Evolutionary conservation across 352 stramenopile species (phyloP).

Genomic region (Pythium folliculosum): DNA sequence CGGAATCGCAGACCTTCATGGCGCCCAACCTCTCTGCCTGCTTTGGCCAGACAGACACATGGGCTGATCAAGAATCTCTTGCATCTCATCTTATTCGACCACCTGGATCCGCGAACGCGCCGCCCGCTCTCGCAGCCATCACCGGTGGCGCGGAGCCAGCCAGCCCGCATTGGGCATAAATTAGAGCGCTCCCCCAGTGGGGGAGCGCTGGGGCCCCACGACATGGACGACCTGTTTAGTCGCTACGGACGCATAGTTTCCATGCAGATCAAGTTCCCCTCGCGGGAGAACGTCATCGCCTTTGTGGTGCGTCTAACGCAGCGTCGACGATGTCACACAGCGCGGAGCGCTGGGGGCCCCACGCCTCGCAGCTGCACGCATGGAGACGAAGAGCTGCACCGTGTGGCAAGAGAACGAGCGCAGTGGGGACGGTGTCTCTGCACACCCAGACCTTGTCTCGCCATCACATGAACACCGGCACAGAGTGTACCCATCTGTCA

Average conservation of each 20-base stretch:
- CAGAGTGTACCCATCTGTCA: neutral
- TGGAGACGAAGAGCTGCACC: neutral
- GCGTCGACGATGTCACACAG: no score
- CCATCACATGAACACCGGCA: neutral
- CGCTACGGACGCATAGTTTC: constrained; percentile 48
- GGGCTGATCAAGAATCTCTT: neutral
- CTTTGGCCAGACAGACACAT: neutral
- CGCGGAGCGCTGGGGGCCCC: no score
- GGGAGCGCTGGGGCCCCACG: no score
- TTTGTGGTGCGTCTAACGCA: constrained; percentile 50
- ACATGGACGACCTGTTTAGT: constrained; percentile 59
- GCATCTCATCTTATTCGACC: neutral
- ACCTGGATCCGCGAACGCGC: neutral
- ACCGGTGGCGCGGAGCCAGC: neutral
- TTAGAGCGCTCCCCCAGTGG: no score
- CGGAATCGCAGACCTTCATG: no score
- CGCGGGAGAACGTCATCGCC: constrained; percentile 46
- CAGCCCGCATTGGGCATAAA: no score
- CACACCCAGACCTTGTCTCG: neutral
- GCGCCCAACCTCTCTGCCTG: no score
- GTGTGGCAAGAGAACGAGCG: neutral
- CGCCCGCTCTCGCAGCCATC: constrained; percentile 2
- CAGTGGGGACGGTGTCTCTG: neutral
- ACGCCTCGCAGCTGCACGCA: neutral
- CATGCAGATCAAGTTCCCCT: constrained; percentile 57